Evolutionary conservation across 1,139 yeast species (phyloP), one percentile per base, ranked within the genome.

Genomic region (Nakaseomyces kungkrabaensis): DNA sequence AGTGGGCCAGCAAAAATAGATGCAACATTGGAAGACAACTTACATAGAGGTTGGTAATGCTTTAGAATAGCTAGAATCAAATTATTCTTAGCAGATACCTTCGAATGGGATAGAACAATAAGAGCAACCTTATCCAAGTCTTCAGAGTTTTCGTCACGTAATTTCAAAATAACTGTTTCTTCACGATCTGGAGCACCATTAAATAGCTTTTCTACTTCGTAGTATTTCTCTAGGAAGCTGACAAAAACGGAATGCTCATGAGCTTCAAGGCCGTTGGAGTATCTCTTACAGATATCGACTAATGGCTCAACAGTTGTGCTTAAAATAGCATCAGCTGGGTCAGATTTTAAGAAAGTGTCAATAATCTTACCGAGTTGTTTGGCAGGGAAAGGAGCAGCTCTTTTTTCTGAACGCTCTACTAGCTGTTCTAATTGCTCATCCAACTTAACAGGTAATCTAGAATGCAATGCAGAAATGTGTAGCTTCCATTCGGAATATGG

Each of bases 401-500:
- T 81, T 48, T 78, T 73, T 56, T 74, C 74, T 38, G 85, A 72
- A 68, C 87, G 80, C 48, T 84, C 87, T 56, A 92, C 75, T 52
- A 86, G 73, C 36, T 79, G 72, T 11, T 76, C 68, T 60, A 92
- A 75, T 45, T 80, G 74, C 50, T 80, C 77, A 63, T 89, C 95
- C 57, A 92, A 76, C 61, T 83, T 80, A 2, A 75, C 63, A 45
- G 97, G 95, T 62, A 92, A 73, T 72, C 98, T 82, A 25, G 96
- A 82, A 67, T 90, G 97, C 61, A 92, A 75, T 37, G 97, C 97
- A 54, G 96, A 87, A 38, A 85, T 81, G 57, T 83, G 86, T 61
- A 79, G 77, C 51, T 72, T 73, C 98, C 98, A 92, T 72, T 89
- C 96, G 36, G 96, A 86, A 68, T 79, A 92, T 46, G 99, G 99